A percentile compares a stretch with the other conserved stretches of the same genome.
Conservation (phyloP, 148 eudicot genomes). For the Bassia scoparia region DNA sequence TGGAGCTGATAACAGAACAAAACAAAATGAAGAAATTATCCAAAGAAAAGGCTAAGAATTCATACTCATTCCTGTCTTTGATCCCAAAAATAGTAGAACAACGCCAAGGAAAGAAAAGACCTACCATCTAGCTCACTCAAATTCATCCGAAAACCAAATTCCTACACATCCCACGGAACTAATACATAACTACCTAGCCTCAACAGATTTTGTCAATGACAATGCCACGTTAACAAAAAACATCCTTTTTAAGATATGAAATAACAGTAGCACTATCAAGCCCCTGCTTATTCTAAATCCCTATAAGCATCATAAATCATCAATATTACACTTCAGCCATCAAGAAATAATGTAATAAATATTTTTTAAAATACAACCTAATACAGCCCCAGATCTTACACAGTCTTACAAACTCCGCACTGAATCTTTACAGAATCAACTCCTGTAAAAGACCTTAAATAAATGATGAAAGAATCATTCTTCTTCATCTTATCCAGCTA, state of each 20-base stretch:
- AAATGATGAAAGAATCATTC: conserved; percentile 16
- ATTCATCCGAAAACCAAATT: conserved; percentile 5
- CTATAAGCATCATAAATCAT: conserved; percentile 8
- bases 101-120: background rate
- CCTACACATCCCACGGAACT: background rate
- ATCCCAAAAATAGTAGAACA: background rate
- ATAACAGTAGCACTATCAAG: background rate
- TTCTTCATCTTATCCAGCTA: conserved; percentile 5
- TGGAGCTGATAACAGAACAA: too few species aligned
- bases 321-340: background rate
- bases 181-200: background rate
- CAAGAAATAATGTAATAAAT: conserved; percentile 12
- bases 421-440: conserved; percentile 19
- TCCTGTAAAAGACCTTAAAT: conserved; percentile 9
- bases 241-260: background rate
- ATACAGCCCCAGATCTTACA: conserved; percentile 8
- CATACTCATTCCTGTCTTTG: background rate
- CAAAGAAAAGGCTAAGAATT: too few species aligned
- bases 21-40: too few species aligned
- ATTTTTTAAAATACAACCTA: conserved; percentile 22
- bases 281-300: conserved; percentile 16
- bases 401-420: conserved; percentile 22
- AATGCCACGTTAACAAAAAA: background rate
- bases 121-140: background rate
- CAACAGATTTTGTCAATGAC: background rate